Percentiles rank a stretch among this genome's conserved stretches.
phyloP scores from a whole-genome alignment of 164 flowering plant species.

The Umbilicus rupestris region DNA sequence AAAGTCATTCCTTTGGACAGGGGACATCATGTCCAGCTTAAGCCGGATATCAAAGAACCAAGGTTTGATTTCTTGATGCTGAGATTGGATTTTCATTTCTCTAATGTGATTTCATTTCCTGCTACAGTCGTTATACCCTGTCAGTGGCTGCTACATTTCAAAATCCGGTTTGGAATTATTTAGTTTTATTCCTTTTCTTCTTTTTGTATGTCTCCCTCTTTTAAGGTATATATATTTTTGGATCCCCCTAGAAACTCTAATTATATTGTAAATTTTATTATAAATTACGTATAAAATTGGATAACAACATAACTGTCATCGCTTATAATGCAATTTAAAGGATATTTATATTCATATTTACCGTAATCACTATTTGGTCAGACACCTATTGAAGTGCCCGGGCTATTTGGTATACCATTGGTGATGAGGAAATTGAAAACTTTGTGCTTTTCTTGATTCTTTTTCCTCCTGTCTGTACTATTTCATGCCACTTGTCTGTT shows the following conservation, averaged over 20 bases:
- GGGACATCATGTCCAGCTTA: constrained; percentile 94
- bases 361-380: background rate
- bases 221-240: background rate
- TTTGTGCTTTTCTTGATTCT: background rate
- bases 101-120: background rate
- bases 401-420: background rate
- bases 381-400: background rate
- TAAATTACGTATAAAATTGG: background rate
- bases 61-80: constrained; percentile 37
- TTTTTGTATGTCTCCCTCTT: background rate
- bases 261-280: background rate
- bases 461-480: background rate
- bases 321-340: background rate
- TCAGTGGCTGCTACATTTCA: background rate
- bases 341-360: background rate
- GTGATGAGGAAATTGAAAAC: background rate
- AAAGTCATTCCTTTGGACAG: constrained; percentile 93
- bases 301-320: background rate
- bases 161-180: background rate
- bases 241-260: background rate
- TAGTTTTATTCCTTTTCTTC: background rate
- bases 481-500: background rate
- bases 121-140: background rate
- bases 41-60: constrained; percentile 80
- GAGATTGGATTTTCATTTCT: background rate